Conservation (phyloP, 345 rosid genomes). For the Carallia brachiata region DNA sequence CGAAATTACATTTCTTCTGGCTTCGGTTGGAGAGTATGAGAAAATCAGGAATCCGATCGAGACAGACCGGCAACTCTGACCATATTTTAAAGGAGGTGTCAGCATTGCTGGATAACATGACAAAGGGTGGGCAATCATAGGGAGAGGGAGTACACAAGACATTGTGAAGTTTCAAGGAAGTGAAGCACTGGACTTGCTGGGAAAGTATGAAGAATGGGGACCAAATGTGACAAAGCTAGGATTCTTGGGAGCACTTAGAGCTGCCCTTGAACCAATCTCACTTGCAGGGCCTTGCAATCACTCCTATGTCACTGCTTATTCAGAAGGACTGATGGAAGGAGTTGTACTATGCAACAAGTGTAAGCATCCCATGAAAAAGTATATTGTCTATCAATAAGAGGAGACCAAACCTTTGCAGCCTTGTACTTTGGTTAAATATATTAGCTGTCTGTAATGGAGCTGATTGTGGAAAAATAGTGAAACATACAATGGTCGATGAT, state of each 20-base stretch:
- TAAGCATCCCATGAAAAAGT: conserved; percentile 58
- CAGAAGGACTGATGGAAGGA: conserved; percentile 29
- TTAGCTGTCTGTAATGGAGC: too few species aligned
- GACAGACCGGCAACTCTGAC: conserved; percentile 29
- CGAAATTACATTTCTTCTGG: conserved; percentile 60
- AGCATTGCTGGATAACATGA: conserved; percentile 41
- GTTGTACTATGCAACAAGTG: conserved; percentile 53
- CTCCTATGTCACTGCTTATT: conserved; percentile 38
- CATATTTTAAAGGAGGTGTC: conserved; percentile 42
- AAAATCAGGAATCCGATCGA: conserved; percentile 42
- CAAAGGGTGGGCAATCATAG: conserved; percentile 68
- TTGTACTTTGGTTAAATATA: too few species aligned
- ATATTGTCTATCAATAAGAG: conserved; percentile 47
- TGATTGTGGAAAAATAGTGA: too few species aligned
- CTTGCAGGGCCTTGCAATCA: conserved; percentile 37
- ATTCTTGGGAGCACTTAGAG: conserved; percentile 47
- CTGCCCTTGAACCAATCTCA: conserved; percentile 36
- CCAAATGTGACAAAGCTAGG: conserved; percentile 41
- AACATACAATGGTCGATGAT: too few species aligned
- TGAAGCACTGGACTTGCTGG: conserved; percentile 39
- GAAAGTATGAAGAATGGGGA: conserved; percentile 47
- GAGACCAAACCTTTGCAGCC: conserved; percentile 1
- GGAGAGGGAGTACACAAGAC: conserved; percentile 40
- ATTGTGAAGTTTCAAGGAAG: conserved; percentile 36
- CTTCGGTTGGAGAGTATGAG: conserved; percentile 60